Conservation (phyloP, 2,329 filamentous ascomycete species). For the Alternaria hordeiaustralica region DNA sequence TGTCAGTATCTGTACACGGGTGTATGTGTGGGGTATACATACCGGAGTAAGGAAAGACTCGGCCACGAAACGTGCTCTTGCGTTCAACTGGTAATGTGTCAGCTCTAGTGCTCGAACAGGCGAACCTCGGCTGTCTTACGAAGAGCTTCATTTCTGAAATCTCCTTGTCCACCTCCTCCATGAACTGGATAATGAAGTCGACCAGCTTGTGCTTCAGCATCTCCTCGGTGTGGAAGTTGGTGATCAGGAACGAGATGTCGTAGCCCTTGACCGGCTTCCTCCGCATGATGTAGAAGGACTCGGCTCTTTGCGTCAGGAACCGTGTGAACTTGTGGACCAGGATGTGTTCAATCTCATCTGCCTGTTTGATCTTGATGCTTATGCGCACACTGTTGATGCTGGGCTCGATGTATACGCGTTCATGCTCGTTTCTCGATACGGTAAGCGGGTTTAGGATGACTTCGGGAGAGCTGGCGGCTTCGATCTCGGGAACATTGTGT, state of each 20-base stretch:
- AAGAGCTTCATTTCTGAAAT: slow-evolving; percentile 99
- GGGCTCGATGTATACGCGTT: slow-evolving; percentile 93
- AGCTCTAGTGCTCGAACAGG: slow-evolving; percentile 24
- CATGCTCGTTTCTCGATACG: slow-evolving; percentile 94
- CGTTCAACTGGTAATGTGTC: slow-evolving; percentile 74
- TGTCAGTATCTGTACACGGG: slow-evolving; percentile 2
- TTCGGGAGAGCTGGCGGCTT: slow-evolving; percentile 91
- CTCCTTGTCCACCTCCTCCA: slow-evolving; percentile 99
- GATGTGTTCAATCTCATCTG: slow-evolving; percentile 98
- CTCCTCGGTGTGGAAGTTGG: slow-evolving; percentile 97
- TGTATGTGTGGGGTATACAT: slow-evolving; percentile 39
- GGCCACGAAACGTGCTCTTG: slow-evolving; percentile 93
- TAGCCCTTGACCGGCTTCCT: slow-evolving; percentile 98
- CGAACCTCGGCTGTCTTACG: slow-evolving; percentile 62
- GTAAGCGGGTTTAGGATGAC: slow-evolving; percentile 89
- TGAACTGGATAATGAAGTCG: slow-evolving; percentile 98
- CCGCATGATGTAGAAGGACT: slow-evolving; percentile 95
- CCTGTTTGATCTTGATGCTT: slow-evolving; percentile 99
- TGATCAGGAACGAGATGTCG: slow-evolving; percentile 98
- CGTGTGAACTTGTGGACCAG: slow-evolving; percentile 98
- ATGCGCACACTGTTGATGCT: slow-evolving; percentile 96
- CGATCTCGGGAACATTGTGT: slow-evolving; percentile 97
- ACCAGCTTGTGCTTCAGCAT: slow-evolving; percentile 99
- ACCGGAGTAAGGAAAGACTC: slow-evolving; percentile 98
- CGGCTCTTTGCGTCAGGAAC: slow-evolving; percentile 93